Base-by-base conservation (phyloP, 495 filamentous ascomycete genomes). In the Podospora pseudopauciseta region DNA sequence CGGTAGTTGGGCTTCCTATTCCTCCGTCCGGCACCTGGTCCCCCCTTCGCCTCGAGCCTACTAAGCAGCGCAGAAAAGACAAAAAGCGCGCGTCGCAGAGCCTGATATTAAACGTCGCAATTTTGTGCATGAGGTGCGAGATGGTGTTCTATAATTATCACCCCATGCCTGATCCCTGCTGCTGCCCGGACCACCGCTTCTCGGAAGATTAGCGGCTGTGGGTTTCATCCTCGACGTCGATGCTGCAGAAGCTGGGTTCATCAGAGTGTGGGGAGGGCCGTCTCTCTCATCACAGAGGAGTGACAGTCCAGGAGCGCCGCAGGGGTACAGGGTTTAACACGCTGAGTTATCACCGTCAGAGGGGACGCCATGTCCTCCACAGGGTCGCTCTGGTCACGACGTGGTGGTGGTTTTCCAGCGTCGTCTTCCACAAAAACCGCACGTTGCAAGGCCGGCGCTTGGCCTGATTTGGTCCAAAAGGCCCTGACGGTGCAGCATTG, bases 181-280 rank as follows among this genome's bases (percentile, higher is more conserved):
- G n/a, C 20, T 19, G 28, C 64, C 27, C 57, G 19, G 53, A 39
- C 55, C 28, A 13, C 56, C 67, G 16, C 56, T 65, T 69, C 61
- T 69, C 67, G 67, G 67, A 65, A 69, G 63, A 69, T 69, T 69
- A 56, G 16, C 57, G 56, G 53, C 32, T 61, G 49, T 26, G 39
- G 20, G 18, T 64, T 61, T 61, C 59, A 61, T 61, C 30, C 61
- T 63, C 61, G 34, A 63, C 23, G 55, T 18, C 27, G 59, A 32
- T 16, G 59, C 59, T 61, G 59, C 59, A 61, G 59, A 27, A 61
- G 20, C 27, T 32, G 59, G 59, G 27, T 63, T 63, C 61, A 63
- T 63, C 61, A 18, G 55, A 15, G 23, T 69, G 67, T 69, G 67
- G 67, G 67, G 67, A 62, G 39, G 19, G 34, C 63, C 32, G 13